Evolutionary conservation across 1,139 yeast species (phyloP).

Genomic region (Nakaseomyces kungkrabaensis): DNA sequence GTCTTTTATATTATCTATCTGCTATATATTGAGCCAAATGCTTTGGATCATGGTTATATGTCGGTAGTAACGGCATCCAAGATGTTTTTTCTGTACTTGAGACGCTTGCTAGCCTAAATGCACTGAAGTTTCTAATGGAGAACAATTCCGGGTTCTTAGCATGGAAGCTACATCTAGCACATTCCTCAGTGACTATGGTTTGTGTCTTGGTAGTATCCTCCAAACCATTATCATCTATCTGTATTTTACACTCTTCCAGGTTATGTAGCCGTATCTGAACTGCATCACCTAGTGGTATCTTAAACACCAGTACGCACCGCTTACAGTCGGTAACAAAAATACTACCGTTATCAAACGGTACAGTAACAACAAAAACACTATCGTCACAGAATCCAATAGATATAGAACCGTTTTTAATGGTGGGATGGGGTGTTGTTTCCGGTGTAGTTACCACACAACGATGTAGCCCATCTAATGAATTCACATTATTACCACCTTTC

Average conservation of each 20-base stretch:
- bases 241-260: conserved; percentile 13
- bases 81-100: background rate
- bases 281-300: conserved; percentile 7
- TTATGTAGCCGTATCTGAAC: conserved; percentile 19
- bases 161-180: conserved; percentile 14
- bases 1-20: too few relatives aligned
- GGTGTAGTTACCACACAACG: background rate
- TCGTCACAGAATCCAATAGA: background rate
- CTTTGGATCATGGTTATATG: background rate
- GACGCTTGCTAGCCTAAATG: conserved; percentile 6
- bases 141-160: conserved; percentile 4
- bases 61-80: background rate
- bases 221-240: conserved; percentile 4
- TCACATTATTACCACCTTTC: background rate
- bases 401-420: background rate
- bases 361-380: background rate
- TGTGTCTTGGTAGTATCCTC: conserved; percentile 6
- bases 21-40: background rate
- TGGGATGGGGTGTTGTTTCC: background rate
- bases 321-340: conserved; percentile 13
- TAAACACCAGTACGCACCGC: conserved; percentile 9
- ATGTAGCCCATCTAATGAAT: background rate
- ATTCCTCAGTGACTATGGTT: conserved; percentile 17
- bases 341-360: conserved; percentile 14
- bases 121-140: background rate